Conservation (phyloP, 352 stramenopile species). For the Phytophthora niederhauseri region DNA sequence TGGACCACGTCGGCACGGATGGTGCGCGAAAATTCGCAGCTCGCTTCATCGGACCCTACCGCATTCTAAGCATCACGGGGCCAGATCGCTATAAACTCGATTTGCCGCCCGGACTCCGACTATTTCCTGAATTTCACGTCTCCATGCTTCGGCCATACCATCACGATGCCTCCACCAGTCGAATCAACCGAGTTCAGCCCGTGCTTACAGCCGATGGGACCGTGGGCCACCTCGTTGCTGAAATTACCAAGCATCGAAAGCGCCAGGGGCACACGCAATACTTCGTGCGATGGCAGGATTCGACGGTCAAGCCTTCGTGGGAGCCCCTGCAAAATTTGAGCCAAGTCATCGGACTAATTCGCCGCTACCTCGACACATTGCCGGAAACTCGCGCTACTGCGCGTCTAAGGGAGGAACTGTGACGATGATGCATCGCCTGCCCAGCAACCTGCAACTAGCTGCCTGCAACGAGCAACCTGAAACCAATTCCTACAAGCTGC, state of each 20-base stretch:
- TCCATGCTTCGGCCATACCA: background rate
- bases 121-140: background rate
- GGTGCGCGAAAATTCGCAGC: background rate
- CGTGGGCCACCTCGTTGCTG: background rate
- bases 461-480: too few species aligned
- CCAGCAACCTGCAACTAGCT: too few species aligned
- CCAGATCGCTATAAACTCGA: conserved; percentile 1
- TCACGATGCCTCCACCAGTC: background rate
- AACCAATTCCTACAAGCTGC: too few species aligned
- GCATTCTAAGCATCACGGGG: background rate
- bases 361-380: background rate
- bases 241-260: background rate
- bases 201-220: background rate
- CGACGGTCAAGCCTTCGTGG: background rate
- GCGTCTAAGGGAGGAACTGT: background rate
- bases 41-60: background rate
- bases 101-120: background rate
- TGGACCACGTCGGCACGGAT: background rate
- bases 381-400: background rate
- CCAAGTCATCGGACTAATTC: background rate
- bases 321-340: background rate
- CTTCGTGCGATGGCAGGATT: background rate
- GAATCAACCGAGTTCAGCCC: background rate
- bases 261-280: background rate
- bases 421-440: background rate